Base-by-base conservation (phyloP, 192 early-diverging fungal genomes). In the Entomortierella parvispora region DNA sequence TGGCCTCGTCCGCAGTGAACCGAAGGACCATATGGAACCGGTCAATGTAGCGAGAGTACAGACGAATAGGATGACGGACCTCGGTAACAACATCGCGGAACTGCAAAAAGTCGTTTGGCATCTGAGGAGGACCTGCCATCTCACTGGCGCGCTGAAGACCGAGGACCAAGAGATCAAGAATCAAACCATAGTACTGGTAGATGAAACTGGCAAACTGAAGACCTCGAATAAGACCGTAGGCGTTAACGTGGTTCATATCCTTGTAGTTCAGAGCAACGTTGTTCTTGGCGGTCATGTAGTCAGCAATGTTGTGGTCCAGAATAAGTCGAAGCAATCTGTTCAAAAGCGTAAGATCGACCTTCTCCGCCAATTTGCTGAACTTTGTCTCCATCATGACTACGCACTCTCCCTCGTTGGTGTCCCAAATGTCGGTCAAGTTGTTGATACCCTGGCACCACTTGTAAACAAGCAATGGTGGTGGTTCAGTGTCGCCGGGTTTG, bases 201-300 rank as follows among this genome's bases (percentile, higher is more conserved):
- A 99, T 93, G 71, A 99, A 99, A 28, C 93, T 93, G 34, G 94
- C 93, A 66, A 99, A 99, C 81, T 99, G 98, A 55, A 99, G 88
- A 51, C 98, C 98, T 68, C 97, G 93, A 66, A 99, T 94, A 42
- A 99, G 84, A 62, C 98, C 98, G 76, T 94, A 97, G 23, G 95
- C 87, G 81, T 99, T 99, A 48, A 97, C 93, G 80, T 99, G 98
- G 82, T 94, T 95, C 98, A 99, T 99, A 68, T 99, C 98, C 85
- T 98, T 99, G 87, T 97, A 99, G 65, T 89, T 96, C 52, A 99
- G 80, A 15, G 93, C 94, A 37, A 99, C 92, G 85, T 99, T 99
- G 86, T 99, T 99, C 85, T 99, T 99, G 68, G 96, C 95, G 0
- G 98, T 97, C 90, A 98, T 96, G 78, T 99, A 99, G 69, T 99